A percentile compares a stretch with the other conserved stretches of the same genome.
Conservation (phyloP, 2,329 filamentous ascomycete genomes). For the Davidsoniella eucalypti region DNA sequence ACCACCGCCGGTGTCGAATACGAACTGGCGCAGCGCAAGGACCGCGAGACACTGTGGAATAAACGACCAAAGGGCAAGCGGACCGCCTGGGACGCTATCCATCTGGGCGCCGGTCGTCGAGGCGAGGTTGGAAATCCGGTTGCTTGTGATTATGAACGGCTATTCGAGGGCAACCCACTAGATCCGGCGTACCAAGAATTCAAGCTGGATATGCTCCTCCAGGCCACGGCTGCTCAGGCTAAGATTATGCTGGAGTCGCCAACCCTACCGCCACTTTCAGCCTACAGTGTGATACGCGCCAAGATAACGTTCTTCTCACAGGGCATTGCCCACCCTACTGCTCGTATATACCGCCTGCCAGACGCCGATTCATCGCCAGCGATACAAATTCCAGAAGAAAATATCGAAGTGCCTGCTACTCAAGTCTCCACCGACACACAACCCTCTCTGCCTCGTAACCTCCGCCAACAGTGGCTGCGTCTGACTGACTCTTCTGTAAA, state of each 20-base stretch:
- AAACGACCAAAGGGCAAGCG: conserved; percentile 69
- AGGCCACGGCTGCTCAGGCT: conserved; percentile 13
- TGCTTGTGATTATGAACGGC: conserved; percentile 64
- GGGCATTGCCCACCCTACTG: conserved; percentile 54
- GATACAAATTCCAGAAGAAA: too few species aligned
- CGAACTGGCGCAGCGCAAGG: conserved; percentile 50
- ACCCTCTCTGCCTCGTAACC: conserved; percentile 25
- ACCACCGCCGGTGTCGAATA: conserved; percentile 65
- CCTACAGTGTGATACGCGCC: conserved; percentile 36
- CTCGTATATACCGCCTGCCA: conserved; percentile 80
- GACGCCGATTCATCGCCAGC: conserved; percentile 17
- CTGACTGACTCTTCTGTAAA: conserved; percentile 18
- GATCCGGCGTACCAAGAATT: conserved; percentile 10
- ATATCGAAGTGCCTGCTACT: conserved; percentile 30
- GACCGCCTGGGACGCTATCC: conserved; percentile 54
- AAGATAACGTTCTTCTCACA: conserved; percentile 50
- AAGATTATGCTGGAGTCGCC: conserved; percentile 12
- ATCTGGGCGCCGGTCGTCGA: conserved; percentile 55
- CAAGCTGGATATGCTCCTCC: conserved; percentile 10
- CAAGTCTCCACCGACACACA: conserved; percentile 25
- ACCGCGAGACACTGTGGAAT: conserved; percentile 20
- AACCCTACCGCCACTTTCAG: conserved; percentile 6
- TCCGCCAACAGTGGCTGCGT: conserved; percentile 58
- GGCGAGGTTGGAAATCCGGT: conserved; percentile 74
- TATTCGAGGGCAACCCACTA: conserved; percentile 28